Percentiles rank a stretch among this genome's conserved stretches.
Conservation (phyloP, 768 basidiomycete genomes). For the Phlegmacium glaucopus region DNA sequence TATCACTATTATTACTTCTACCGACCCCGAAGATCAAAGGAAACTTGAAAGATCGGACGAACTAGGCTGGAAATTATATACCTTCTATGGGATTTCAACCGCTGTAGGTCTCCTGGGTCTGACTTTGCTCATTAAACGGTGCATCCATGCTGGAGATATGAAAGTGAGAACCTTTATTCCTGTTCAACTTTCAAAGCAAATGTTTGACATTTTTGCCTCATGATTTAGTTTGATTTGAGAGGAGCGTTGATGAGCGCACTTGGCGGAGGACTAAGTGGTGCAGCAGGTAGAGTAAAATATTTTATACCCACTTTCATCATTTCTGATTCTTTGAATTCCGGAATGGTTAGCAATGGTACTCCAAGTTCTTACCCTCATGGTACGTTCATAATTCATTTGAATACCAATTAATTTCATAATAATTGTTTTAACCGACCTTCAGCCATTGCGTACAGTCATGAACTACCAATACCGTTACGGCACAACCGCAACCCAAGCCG, state of each 20-base stretch:
- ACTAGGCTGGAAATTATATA: constrained; percentile 21
- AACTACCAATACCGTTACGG: constrained; percentile 95
- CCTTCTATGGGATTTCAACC: constrained; percentile 30
- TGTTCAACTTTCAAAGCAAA: neutral
- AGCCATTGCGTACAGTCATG: constrained; percentile 96
- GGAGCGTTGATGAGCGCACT: constrained; percentile 78
- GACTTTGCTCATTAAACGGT: constrained; percentile 61
- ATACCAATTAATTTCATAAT: neutral
- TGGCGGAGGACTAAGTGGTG: constrained; percentile 89
- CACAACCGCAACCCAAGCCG: constrained; percentile 65
- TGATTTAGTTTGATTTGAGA: constrained; percentile 69
- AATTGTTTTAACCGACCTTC: neutral
- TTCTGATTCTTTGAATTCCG: neutral
- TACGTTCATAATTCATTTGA: constrained; percentile 11
- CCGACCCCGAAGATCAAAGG: neutral
- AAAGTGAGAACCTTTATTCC: constrained; percentile 41
- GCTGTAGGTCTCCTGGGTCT: constrained; percentile 36
- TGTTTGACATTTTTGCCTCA: neutral
- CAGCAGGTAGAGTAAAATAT: constrained; percentile 54
- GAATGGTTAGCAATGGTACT: constrained; percentile 75
- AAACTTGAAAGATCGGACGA: constrained; percentile 13
- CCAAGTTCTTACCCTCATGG: constrained; percentile 89
- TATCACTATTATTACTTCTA: constrained; percentile 2
- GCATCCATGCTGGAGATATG: constrained; percentile 65
- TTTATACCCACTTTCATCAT: neutral